A percentile compares a stretch with the other conserved stretches of the same genome.
phyloP scores from a whole-genome alignment of 371 early-diverging fungal genomes.

The Funneliformis caledonium region DNA sequence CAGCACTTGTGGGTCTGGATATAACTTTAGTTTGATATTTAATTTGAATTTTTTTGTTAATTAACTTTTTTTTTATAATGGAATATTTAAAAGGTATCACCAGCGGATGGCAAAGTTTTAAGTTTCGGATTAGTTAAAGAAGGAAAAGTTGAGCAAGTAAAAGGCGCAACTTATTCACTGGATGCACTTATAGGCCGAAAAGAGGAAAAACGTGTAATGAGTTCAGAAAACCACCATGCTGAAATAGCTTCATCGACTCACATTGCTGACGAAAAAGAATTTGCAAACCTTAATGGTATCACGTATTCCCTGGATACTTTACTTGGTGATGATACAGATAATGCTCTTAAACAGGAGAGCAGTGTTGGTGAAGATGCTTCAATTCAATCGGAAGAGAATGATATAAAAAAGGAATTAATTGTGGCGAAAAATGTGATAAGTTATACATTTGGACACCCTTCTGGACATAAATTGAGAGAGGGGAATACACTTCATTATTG shows the following conservation, averaged over 20 bases:
- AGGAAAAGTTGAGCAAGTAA: slow-evolving; percentile 87
- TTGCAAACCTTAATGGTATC: slow-evolving; percentile 91
- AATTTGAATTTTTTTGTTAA: background rate
- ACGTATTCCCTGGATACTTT: slow-evolving; percentile 86
- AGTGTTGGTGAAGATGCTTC: slow-evolving; percentile 45
- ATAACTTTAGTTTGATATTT: background rate
- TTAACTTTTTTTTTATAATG: background rate
- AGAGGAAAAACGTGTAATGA: too few species aligned
- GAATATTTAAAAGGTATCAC: slow-evolving; percentile 61
- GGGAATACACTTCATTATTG: slow-evolving; percentile 82
- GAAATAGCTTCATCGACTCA: slow-evolving; percentile 45
- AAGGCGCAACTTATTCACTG: slow-evolving; percentile 89
- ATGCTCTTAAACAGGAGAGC: slow-evolving; percentile 47
- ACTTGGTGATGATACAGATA: slow-evolving; percentile 50
- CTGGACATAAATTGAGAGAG: slow-evolving; percentile 52
- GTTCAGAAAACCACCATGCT: background rate
- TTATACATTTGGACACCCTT: slow-evolving; percentile 41
- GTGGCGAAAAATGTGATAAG: slow-evolving; percentile 11
- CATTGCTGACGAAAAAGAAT: slow-evolving; percentile 72
- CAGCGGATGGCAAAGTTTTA: slow-evolving; percentile 90
- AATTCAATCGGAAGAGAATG: slow-evolving; percentile 10
- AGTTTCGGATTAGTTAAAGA: slow-evolving; percentile 85
- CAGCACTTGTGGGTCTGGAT: slow-evolving; percentile 59
- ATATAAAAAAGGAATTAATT: background rate
- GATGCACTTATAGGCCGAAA: slow-evolving; percentile 85